Conservation (phyloP, 352 stramenopile genomes). For the Globisporangium emineosum region DNA sequence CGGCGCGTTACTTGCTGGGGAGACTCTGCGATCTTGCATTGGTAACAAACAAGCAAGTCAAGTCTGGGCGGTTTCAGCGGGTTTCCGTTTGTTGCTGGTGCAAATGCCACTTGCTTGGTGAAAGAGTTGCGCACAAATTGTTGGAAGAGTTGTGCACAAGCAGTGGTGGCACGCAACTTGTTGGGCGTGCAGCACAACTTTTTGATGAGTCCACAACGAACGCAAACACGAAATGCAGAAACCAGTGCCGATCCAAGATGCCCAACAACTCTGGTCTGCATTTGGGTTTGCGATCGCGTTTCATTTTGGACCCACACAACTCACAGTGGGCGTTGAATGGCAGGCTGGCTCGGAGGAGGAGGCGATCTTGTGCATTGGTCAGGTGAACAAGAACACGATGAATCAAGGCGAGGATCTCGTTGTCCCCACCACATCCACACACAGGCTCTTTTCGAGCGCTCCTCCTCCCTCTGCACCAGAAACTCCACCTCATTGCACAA, state of each 20-base stretch:
- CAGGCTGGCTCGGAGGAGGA: constrained; percentile 5
- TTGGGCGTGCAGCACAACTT: too few relatives aligned
- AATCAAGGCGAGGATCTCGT: constrained; percentile 5
- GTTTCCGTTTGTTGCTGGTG: too few relatives aligned
- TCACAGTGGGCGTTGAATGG: neutral
- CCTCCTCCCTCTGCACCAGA: constrained; percentile 3
- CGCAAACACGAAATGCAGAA: too few relatives aligned
- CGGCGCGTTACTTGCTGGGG: neutral
- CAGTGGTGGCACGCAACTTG: too few relatives aligned
- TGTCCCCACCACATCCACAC: too few relatives aligned
- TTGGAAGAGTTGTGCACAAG: too few relatives aligned
- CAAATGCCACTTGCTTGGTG: too few relatives aligned
- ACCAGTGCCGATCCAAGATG: too few relatives aligned
- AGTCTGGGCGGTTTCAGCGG: too few relatives aligned
- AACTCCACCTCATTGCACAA: constrained; percentile 13
- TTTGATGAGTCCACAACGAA: too few relatives aligned
- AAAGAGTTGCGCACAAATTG: too few relatives aligned
- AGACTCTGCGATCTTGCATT: neutral
- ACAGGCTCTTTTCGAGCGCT: neutral
- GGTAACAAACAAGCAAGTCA: neutral
- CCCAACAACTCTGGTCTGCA: neutral
- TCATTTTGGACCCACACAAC: neutral
- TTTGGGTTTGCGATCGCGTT: neutral
- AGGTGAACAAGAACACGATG: neutral
- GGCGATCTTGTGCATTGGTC: constrained; percentile 12